phyloP scores from a whole-genome alignment of 495 filamentous ascomycete genomes.

The Chaetomium cochliodes region DNA sequence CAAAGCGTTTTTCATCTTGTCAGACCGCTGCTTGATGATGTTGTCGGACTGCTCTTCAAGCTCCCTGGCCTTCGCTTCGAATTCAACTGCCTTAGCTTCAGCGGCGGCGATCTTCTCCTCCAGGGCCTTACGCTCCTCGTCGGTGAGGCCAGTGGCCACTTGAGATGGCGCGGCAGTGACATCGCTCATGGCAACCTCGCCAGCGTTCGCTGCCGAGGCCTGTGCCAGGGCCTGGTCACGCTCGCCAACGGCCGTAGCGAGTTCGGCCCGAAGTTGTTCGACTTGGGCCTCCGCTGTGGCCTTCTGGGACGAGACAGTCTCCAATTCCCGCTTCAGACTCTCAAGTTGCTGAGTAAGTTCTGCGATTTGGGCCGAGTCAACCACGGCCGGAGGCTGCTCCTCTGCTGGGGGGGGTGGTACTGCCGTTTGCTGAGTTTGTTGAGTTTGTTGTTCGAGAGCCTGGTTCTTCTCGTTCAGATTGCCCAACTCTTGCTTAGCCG shows the following conservation, averaged over 20 bases:
- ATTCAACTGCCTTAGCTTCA: slow-evolving; percentile 53
- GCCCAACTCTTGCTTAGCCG: slow-evolving; percentile 38
- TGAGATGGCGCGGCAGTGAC: slow-evolving; percentile 22
- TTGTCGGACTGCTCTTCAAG: slow-evolving; percentile 53
- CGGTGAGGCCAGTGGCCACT: slow-evolving; percentile 36
- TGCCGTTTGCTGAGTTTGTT: slow-evolving; percentile 8
- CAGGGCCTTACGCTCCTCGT: slow-evolving; percentile 53
- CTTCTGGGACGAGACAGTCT: slow-evolving; percentile 43
- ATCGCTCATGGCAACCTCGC: slow-evolving; percentile 40
- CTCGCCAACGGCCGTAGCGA: slow-evolving; percentile 43
- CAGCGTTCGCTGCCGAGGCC: slow-evolving; percentile 41
- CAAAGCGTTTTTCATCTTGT: slow-evolving; percentile 69
- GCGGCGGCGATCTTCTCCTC: slow-evolving; percentile 49
- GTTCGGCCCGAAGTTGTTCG: slow-evolving; percentile 44
- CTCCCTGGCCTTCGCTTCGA: slow-evolving; percentile 53
- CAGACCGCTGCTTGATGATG: slow-evolving; percentile 63
- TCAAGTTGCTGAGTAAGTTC: slow-evolving; percentile 73
- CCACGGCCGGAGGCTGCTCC: slow-evolving; percentile 11
- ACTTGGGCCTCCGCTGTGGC: slow-evolving; percentile 46
- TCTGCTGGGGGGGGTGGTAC: slow-evolving; percentile 20
- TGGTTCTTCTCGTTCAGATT: slow-evolving; percentile 40
- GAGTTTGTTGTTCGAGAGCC: slow-evolving; percentile 32
- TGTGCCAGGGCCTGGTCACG: slow-evolving; percentile 50
- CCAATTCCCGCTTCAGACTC: slow-evolving; percentile 39
- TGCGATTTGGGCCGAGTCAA: slow-evolving; percentile 33